Evolutionary conservation across 768 basidiomycete genomes (phyloP).

Genomic region (Suillus placidus): DNA sequence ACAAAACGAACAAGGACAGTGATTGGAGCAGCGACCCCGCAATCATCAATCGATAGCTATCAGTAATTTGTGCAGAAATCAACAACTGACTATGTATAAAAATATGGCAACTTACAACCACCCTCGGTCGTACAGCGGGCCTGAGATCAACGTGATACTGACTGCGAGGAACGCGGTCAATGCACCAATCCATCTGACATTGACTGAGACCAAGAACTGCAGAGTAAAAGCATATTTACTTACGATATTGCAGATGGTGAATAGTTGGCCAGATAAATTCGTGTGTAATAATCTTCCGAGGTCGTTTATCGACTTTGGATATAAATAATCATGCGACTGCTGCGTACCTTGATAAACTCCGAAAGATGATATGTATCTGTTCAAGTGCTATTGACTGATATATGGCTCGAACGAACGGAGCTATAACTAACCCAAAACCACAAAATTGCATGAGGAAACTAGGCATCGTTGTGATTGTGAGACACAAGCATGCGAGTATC

Average conservation of each 20-base stretch:
- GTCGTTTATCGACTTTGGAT: slow-evolving; percentile 14
- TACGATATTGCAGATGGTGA: slow-evolving; percentile 34
- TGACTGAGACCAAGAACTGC: slow-evolving; percentile 33
- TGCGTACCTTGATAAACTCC: slow-evolving; percentile 37
- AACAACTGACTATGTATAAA: not conserved
- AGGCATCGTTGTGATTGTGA: not conserved
- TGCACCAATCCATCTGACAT: slow-evolving; percentile 41
- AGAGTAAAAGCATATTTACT: slow-evolving; percentile 17
- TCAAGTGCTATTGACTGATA: too few species aligned
- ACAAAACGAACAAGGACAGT: slow-evolving; percentile 41
- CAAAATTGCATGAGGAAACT: slow-evolving; percentile 33
- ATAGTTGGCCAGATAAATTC: slow-evolving; percentile 28
- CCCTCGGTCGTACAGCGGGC: slow-evolving; percentile 47
- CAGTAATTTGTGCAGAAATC: not conserved
- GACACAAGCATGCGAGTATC: not conserved
- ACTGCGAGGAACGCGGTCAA: slow-evolving; percentile 43
- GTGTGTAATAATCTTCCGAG: slow-evolving; percentile 35
- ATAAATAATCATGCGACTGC: not conserved
- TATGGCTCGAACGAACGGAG: not conserved
- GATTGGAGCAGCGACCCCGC: slow-evolving; percentile 30
- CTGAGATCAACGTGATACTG: slow-evolving; percentile 40
- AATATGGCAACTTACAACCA: slow-evolving; percentile 38
- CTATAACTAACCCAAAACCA: slow-evolving; percentile 25
- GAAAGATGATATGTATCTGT: slow-evolving; percentile 29
- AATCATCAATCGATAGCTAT: slow-evolving; percentile 19